A percentile compares a stretch with the other conserved stretches of the same genome.
Conservation (phyloP, 768 basidiomycete species). For the Hemileccinum impolitum region DNA sequence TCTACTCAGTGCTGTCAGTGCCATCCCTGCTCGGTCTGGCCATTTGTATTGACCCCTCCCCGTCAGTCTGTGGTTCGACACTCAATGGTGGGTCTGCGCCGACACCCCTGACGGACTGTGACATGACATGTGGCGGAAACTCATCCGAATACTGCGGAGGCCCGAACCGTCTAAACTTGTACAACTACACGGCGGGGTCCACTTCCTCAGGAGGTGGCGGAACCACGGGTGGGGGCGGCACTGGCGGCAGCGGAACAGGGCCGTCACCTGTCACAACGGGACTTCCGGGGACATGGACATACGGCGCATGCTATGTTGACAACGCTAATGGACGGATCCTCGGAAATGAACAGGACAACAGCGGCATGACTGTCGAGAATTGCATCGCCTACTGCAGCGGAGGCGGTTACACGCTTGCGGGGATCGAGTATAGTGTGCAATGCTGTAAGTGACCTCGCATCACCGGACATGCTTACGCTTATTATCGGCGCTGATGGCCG, state of each 20-base stretch:
- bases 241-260: constrained; percentile 31
- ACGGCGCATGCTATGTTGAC: constrained; percentile 71
- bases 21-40: constrained; percentile 19
- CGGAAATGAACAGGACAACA: constrained; percentile 37
- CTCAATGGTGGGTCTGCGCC: constrained; percentile 27
- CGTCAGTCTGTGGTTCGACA: constrained; percentile 25
- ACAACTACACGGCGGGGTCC: constrained; percentile 11
- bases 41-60: constrained; percentile 40
- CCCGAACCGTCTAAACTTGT: constrained; percentile 43
- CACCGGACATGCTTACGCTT: not conserved
- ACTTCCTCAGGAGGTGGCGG: not conserved
- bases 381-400: constrained; percentile 60
- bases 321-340: constrained; percentile 65
- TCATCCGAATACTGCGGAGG: constrained; percentile 68
- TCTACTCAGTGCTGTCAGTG: constrained; percentile 48
- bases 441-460: constrained; percentile 40
- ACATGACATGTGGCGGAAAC: constrained; percentile 26
- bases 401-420: constrained; percentile 63
- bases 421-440: constrained; percentile 57
- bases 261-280: too few relatives aligned
- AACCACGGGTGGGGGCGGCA: constrained; percentile 31
- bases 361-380: constrained; percentile 50
- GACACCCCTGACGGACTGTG: constrained; percentile 51
- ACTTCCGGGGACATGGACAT: constrained; percentile 58
- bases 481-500: not conserved